Base-by-base conservation (phyloP, 306 rosid species). In the Astragalus glycyphyllos region DNA sequence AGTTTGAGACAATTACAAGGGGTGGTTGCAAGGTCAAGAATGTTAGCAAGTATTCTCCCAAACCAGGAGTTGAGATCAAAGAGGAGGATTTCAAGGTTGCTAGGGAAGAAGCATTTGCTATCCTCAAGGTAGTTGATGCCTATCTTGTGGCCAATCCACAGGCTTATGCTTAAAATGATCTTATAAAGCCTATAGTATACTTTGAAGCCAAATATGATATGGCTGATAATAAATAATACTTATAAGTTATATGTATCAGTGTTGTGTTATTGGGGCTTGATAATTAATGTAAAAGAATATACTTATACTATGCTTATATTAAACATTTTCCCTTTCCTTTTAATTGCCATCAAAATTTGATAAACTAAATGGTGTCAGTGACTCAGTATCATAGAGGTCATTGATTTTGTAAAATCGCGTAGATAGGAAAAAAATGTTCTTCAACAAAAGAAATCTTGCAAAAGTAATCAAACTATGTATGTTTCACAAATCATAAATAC, bases 51-150 rank as follows among this genome's bases (percentile, higher is more conserved):
- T 79, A 68, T 65, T 58, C 76, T 29, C 82, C 78, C 2, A 83
- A 76, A 73, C 49, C 26, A n/a, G 84, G 80, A 5, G 77, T 72
- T 80, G 79, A 53, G 40, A 76, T 83, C 58, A 80, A 80, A 62
- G 82, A 83, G 44, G 75, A 79, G 40, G 84, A 83, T 56, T 38
- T 80, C 53, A 79, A 79, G 71, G 80, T 35, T 61, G 40, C 32
- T 0, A 76, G 11, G 41, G 84, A 79, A 41, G 68, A 79, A 74
- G 57, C 17, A 8, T 41, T 16, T 67, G 71, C 59, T 67, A 4
- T 72, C 14, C 46, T 61, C 47, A 79, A 79, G 59, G 59, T n/a
- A 35, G 87, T 79, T 34, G 84, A 76, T 10, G 82, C 87, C 14
- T 79, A 68, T 70, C 80, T 83, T 70, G 9, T 62, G 32, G 80